These are phyloP conservation scores for Neophaeococcomyces aloes DNA, from an alignment of 2,329 filamentous ascomycete species.

Conservation along the genomic window DNA sequence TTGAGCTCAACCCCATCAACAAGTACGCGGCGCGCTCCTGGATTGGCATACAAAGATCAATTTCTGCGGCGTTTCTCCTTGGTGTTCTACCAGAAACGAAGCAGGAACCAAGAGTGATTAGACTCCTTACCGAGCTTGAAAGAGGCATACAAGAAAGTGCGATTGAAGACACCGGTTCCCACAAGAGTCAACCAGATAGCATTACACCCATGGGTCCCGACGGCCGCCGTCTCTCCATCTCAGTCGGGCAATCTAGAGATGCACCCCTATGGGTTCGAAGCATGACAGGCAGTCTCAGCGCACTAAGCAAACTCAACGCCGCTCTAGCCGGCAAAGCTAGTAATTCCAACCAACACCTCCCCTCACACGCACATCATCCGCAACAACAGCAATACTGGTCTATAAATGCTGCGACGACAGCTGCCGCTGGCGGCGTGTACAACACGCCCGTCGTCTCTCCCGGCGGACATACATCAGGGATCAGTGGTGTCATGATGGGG, in stretches of 20 bases:
- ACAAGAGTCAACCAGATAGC: conserved; percentile 9
- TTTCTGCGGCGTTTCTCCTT: conserved; percentile 38
- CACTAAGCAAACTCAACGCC: conserved; percentile 35
- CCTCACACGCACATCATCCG: background rate
- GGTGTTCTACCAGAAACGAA: conserved; percentile 37
- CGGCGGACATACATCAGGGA: background rate
- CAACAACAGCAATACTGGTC: background rate
- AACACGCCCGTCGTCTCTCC: background rate
- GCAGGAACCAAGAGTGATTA: conserved; percentile 30
- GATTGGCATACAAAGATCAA: conserved; percentile 38
- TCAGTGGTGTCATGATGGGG: background rate
- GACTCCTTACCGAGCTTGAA: conserved; percentile 33
- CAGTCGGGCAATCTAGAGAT: conserved; percentile 5
- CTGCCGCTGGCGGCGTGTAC: conserved; percentile 7
- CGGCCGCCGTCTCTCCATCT: conserved; percentile 6
- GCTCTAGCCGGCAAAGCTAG: conserved; percentile 24
- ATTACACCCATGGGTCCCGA: background rate
- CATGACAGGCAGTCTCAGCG: conserved; percentile 35
- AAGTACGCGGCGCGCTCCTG: conserved; percentile 36
- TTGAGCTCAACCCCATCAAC: conserved; percentile 41
- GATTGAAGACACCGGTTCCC: conserved; percentile 20
- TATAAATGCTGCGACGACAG: background rate
- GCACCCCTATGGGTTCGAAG: conserved; percentile 36
- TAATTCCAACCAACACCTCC: background rate
- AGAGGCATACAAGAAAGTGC: conserved; percentile 35